Base-by-base conservation (phyloP, 139 green algal genomes). In the Chlorella sp. region DNA sequence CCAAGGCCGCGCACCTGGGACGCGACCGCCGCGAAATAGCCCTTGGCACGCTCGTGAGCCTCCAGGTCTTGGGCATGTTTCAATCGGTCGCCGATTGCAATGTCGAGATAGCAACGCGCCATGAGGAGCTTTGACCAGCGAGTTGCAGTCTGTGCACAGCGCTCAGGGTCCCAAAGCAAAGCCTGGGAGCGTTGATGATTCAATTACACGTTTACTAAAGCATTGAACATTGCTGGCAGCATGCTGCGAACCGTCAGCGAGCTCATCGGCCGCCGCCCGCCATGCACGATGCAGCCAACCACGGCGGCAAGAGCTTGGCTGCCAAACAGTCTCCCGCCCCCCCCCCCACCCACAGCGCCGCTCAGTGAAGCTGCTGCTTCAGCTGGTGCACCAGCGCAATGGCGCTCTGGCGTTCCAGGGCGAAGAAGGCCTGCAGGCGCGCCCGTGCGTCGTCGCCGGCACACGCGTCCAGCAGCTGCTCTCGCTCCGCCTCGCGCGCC, bases 11-110 rank as follows among this genome's bases (percentile, higher is more conserved):
- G 17, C 4, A 92, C 89, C 82, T 93, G 88, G 0, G n/a, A n/a
- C 5, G 41, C 26, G 3, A 77, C 72, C 14, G 17, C 32, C 0
- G 77, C 34, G 1, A 92, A 43, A 41, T 88, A 94, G 24, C 65
- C 83, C 6, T 22, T 26, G 41, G 92, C 86, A 7, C 85, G 36
- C 8, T 90, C 40, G 54, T 91, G 90, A 14, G 80, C 81, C 13
- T 73, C 85, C 16, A 74, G 16, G 14, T 88, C 87, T 4, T 58
- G 32, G 24, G 72, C 56, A 48, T 91, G 89, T 9, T 67, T n/a
- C 0, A 44, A 77, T 4, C 84, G 56, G 60, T 94, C 90, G 7
- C 92, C 93, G 20, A 96, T 92, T 51, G 92, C 90, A 54, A 96
- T 92, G 58, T 95, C 92, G 0, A 96, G 16, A 34, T 86, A 95